Conservation (phyloP, 2,329 filamentous ascomycete genomes). For the Zymoseptoria tritici region DNA sequence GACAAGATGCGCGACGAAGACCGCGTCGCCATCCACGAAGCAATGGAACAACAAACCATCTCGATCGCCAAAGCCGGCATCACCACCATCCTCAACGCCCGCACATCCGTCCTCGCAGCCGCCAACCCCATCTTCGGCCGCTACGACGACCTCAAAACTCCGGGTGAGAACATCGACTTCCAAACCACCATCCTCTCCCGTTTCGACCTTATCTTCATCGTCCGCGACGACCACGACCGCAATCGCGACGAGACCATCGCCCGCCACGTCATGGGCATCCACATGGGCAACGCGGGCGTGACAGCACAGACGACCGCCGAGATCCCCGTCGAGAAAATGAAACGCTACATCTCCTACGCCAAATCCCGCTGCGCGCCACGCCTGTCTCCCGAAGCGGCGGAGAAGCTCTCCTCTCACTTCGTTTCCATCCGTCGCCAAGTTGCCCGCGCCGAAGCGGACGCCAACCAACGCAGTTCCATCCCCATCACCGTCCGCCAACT, state of each 20-base stretch:
- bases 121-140: slow-evolving; percentile 97
- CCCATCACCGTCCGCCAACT: slow-evolving; percentile 96
- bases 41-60: slow-evolving; percentile 99
- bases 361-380: slow-evolving; percentile 91
- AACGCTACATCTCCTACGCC: slow-evolving; percentile 94
- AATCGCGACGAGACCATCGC: slow-evolving; percentile 88
- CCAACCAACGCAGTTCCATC: slow-evolving; percentile 84
- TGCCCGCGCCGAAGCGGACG: slow-evolving; percentile 80
- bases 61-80: slow-evolving; percentile 98
- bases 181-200: slow-evolving; percentile 96
- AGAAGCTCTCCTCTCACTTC: slow-evolving; percentile 95
- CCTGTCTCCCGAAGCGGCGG: slow-evolving; percentile 80
- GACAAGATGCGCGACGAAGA: slow-evolving; percentile 99
- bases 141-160: slow-evolving; percentile 96
- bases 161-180: slow-evolving; percentile 98
- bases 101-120: slow-evolving; percentile 89
- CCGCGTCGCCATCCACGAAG: slow-evolving; percentile 95
- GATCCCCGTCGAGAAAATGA: slow-evolving; percentile 93
- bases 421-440: slow-evolving; percentile 93
- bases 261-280: slow-evolving; percentile 93
- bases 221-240: slow-evolving; percentile 87
- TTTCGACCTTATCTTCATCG: slow-evolving; percentile 99
- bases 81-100: slow-evolving; percentile 92
- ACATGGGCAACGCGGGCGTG: slow-evolving; percentile 79
- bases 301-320: slow-evolving; percentile 87